Base-by-base conservation (phyloP, 140 eudicot species). In the Flaveria floridana region DNA sequence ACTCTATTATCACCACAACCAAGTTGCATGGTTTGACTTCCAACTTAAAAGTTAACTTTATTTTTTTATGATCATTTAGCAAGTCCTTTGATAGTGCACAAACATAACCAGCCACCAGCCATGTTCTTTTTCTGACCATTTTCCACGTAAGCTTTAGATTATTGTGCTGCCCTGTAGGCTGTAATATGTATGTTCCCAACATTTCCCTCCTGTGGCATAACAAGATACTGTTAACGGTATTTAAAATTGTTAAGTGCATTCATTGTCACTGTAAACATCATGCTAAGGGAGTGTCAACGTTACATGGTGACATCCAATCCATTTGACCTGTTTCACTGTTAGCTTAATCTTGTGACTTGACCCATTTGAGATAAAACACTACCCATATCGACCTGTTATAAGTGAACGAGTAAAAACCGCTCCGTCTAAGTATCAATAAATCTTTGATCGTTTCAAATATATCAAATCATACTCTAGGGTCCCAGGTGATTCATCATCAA, bases 361-460 rank as follows among this genome's bases (percentile, higher is more conserved):
- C 19, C 6, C 7, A 51, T 34, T 34, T 34, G 41, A 34, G 8
- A 34, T 34, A 34, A 34, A 58, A 58, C n/a, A 10, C 34, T 20
- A 58, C 65, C 65, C 34, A 58, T 23, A 58, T 58, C 67, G 16
- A n/a, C 67, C 67, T 28, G 7, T 26, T 61, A 28, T 15, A 63
- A 30, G 13, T 14, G 34, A 30, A 63, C 5, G 50, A 15, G 26
- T 34, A 13, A 3, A 65, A 34, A 39, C 39, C 39, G 70, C 50
- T 9, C 34, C 23, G 50, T 34, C 11, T 61, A 23, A 25, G 41
- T 61, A 26, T 30, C 1, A 37, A 39, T 39, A 57, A 37, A 14
- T 56, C 23, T 41, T 72, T 7, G 41, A 72, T 13, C 42, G 9
- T 39, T 71, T 52, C n/a, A n/a, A 46, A 28, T 51, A 26, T 2